Base-by-base conservation (phyloP, 345 rosid species). In the Rhodomyrtus tomentosa region DNA sequence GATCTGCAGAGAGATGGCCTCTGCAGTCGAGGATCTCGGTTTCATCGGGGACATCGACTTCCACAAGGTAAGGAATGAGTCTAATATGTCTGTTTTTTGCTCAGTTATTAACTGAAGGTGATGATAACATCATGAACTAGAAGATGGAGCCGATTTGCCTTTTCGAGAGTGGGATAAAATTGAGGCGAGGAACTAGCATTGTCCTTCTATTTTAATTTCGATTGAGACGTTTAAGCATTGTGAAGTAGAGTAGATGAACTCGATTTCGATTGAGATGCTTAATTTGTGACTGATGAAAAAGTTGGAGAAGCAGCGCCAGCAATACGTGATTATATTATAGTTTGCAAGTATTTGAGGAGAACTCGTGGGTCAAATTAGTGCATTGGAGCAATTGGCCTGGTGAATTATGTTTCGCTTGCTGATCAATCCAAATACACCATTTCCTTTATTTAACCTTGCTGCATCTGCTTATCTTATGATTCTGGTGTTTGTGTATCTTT, bases 1-100 rank as follows among this genome's bases (percentile, higher is more conserved):
- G 92, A 90, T 92, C 89, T 93, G 98, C 85, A 82, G 91, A 22
- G 97, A 92, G 16, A 83, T 96, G 21, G 89, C 95, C 4, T 87
- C 81, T 21, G 90, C 92, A 55, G 81, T 95, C 73, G 90, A 92
- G 87, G 90, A 90, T 81, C 88, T 94, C 51, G 96, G 98, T 72
- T 96, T 90, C 85, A 83, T 88, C 73, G 92, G 90, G 53, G 98
- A 95, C 62, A 50, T 92, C 85, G 92, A 84, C 89, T 94, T 92
- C 87, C 84, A 90, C 58, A 91, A 92, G 99, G 98, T 95, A 88
- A 80, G 32, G 55, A 12, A 68, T 29, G 42, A 7, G 21, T 4
- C 15, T 18, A 36, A 15, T 68, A 42, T 48, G 76, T 68, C 76
- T 68, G 18, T 38, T 18, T 18, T 7, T 68, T 68, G 76, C 76